Evolutionary conservation across 2,329 filamentous ascomycete genomes (phyloP).

Genomic region (Plectosphaerella plurivora): DNA sequence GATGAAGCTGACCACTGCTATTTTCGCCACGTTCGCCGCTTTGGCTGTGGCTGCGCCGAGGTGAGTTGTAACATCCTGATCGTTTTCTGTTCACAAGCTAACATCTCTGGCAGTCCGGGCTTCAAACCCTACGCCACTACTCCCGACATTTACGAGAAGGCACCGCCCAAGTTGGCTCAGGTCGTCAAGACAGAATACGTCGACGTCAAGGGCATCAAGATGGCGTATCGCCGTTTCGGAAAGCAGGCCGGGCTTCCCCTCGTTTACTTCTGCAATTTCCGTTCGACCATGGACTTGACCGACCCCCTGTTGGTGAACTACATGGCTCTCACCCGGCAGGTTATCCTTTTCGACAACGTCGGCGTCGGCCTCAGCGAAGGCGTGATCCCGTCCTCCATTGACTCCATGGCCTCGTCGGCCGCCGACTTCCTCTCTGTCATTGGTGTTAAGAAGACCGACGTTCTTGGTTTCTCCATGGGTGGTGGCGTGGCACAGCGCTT

Average conservation of each 20-base stretch:
- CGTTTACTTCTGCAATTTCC: neutral
- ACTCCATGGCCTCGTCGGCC: slow-evolving; percentile 23
- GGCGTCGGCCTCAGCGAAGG: neutral
- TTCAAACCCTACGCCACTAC: no score
- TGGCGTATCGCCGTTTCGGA: neutral
- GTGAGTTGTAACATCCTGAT: no score
- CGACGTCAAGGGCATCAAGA: neutral
- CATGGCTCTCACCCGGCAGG: slow-evolving; percentile 23
- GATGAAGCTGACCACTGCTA: no score
- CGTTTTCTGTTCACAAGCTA: no score
- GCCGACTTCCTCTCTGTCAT: slow-evolving; percentile 17
- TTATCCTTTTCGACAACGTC: neutral
- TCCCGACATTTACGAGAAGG: no score
- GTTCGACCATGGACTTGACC: slow-evolving; percentile 31
- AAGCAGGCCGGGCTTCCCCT: neutral
- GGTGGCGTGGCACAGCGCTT: slow-evolving; percentile 5
- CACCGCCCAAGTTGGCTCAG: no score
- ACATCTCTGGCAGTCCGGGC: no score
- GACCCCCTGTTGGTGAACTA: slow-evolving; percentile 40
- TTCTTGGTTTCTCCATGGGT: slow-evolving; percentile 7
- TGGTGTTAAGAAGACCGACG: slow-evolving; percentile 17
- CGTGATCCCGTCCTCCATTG: slow-evolving; percentile 25
- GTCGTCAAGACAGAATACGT: neutral
- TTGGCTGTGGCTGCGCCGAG: no score
- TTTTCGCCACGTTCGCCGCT: no score